A percentile compares a stretch with the other conserved stretches of the same genome.
Evolutionary conservation across 1,284 basidiomycete genomes (phyloP).

Genomic region (Ceratobasidium sp.): DNA sequence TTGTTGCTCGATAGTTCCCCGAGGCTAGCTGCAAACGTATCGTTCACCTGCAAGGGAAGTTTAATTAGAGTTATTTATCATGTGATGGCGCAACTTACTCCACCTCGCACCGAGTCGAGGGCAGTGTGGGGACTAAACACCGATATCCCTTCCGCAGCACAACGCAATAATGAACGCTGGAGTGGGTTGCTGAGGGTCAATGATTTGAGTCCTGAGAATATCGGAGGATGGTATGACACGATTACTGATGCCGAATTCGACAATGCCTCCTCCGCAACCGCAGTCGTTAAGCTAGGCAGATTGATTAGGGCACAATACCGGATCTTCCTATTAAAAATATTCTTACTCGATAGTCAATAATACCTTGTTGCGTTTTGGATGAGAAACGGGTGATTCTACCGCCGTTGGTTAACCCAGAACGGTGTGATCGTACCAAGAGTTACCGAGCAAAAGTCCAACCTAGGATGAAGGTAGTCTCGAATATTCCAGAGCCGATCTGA

Average conservation of each 20-base stretch:
- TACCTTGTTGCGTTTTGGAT: slow-evolving; percentile 64
- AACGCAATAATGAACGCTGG: slow-evolving; percentile 79
- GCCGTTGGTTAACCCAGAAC: slow-evolving; percentile 5
- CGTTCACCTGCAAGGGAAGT: slow-evolving; percentile 31
- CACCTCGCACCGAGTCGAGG: slow-evolving; percentile 79
- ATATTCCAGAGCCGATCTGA: slow-evolving; percentile 22
- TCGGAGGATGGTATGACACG: slow-evolving; percentile 88
- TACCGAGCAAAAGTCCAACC: slow-evolving; percentile 85
- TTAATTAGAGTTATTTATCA: slow-evolving; percentile 52
- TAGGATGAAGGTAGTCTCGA: slow-evolving; percentile 48
- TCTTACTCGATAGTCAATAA: slow-evolving; percentile 86
- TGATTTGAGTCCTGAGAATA: slow-evolving; percentile 82
- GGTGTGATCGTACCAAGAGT: slow-evolving; percentile 35
- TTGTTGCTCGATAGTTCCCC: slow-evolving; percentile 49
- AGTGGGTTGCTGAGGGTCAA: slow-evolving; percentile 80
- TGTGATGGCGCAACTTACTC: slow-evolving; percentile 77
- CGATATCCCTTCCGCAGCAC: slow-evolving; percentile 81
- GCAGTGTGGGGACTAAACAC: slow-evolving; percentile 89
- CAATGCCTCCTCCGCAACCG: slow-evolving; percentile 79
- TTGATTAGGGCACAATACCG: background rate
- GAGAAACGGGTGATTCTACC: slow-evolving; percentile 74
- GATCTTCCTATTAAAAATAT: slow-evolving; percentile 3
- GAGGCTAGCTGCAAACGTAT: slow-evolving; percentile 40
- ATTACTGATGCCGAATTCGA: slow-evolving; percentile 67
- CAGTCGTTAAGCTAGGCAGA: slow-evolving; percentile 70